Base-by-base conservation (phyloP, 345 rosid genomes). In the Punica granatum region DNA sequence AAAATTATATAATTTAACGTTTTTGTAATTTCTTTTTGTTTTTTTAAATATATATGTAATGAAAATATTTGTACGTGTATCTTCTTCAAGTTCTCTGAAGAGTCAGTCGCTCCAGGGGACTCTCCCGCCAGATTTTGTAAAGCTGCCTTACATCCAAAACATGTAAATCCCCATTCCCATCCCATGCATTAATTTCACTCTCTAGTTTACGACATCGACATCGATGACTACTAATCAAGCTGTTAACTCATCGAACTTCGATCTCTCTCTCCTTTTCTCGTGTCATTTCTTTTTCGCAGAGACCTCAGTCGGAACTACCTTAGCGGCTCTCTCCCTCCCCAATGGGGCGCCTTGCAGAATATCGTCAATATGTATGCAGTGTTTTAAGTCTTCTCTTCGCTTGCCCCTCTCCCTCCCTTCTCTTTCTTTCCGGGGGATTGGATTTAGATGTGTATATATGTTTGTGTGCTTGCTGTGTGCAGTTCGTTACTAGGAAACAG, bases 221-320 rank as follows among this genome's bases (percentile, higher is more conserved):
- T n/a, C n/a, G n/a, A n/a, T n/a, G n/a, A n/a, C n/a, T n/a, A n/a
- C n/a, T n/a, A n/a, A n/a, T n/a, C n/a, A n/a, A n/a, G n/a, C n/a
- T n/a, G n/a, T n/a, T n/a, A n/a, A n/a, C n/a, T n/a, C n/a, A n/a
- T n/a, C n/a, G n/a, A n/a, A n/a, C n/a, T n/a, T 49, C 28, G 18
- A 34, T 33, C 49, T 37, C 26, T 39, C 46, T 64, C 43, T 25
- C 9, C 35, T 6, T 9, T 31, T 4, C n/a, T 53, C 0, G 3
- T 23, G 4, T 7, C 39, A n/a, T 63, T 18, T 19, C 1, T 5
- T 15, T 34, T 0, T 7, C 51, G 37, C 58, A 70, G 69, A n/a
- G 73, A 70, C 34, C 68, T 70, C 44, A 41, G 42, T n/a, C 32
- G 69, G 49, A 70, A 64, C 69, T 64, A 41, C 28, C 64, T 70